Evolutionary conservation across 177 flowering plant genomes (phyloP), one percentile per base, ranked within the genome.

Genomic region (Vitis hybrid): DNA sequence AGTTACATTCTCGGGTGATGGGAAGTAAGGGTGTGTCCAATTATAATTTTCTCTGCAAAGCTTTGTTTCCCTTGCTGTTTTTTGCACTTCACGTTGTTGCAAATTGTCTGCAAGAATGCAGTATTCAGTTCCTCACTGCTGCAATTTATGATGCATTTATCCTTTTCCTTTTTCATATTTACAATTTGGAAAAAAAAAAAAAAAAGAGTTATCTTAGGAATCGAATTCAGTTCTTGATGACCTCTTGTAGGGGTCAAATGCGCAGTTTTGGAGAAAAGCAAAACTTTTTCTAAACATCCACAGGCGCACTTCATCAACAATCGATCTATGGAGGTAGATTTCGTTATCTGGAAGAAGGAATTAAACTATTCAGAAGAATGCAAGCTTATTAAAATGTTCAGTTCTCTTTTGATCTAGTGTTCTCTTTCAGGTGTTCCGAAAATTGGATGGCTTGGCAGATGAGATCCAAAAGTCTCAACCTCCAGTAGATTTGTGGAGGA

Each of bases 221-320:
- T 34, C 8, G 45, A 34, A 34, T 34, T 34, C 1, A 34, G 45
- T 39, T 9, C 45, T 12, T 51, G 62, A 26, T 69, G 57, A 30
- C 11, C 32, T 14, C 69, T 71, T 79, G 56, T 69, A 94, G 99
- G 98, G 67, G 83, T 95, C 30, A 83, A 81, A 74, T 93, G 99
- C 74, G 79, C 92, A 10, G 81, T 93, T 79, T n/a, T 95, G 79
- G 99, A 95, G 88, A 91, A 85, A 81, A 85, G 68, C 73, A 78
- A 8, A 67, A 66, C 69, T 8, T 93, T 95, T 75, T 86, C 99
- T 51, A 83, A 79, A 54, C 99, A 95, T 69, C 98, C 99, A 64
- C 98, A 90, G 71, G 99, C 99, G 13, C 98, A 93, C 80, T 95
- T 95, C 81, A 90, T 95, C 75, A 93, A 95, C 80, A 95, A 93